These are phyloP conservation scores for Boletellus ananiceps DNA, from an alignment of 768 basidiomycete genomes.

Conservation along the genomic window DNA sequence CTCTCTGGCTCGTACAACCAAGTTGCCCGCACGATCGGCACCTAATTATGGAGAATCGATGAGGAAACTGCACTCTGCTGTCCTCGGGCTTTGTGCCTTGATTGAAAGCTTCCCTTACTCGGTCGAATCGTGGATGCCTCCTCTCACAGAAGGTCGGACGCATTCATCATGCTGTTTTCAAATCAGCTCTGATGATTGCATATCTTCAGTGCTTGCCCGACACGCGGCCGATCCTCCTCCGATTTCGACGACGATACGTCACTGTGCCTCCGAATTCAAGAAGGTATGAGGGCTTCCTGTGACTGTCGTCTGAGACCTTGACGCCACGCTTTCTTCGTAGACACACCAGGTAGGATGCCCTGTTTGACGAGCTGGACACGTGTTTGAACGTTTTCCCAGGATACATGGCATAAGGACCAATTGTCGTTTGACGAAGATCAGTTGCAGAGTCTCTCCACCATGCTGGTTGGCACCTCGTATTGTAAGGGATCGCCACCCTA, in stretches of 20 bases:
- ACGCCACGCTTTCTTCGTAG: conserved; percentile 28
- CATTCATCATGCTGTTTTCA: neutral
- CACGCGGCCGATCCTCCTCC: conserved; percentile 85
- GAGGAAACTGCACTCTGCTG: conserved; percentile 78
- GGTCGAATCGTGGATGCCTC: conserved; percentile 89
- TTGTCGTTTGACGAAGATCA: conserved; percentile 86
- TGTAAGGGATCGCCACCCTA: conserved; percentile 45
- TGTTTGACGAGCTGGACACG: conserved; percentile 1
- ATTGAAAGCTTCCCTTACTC: conserved; percentile 96
- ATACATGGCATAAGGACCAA: conserved; percentile 91
- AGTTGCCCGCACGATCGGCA: conserved; percentile 65
- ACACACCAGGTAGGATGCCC: conserved; percentile 52
- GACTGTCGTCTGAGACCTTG: conserved; percentile 2
- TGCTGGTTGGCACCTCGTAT: conserved; percentile 88
- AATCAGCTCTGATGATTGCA: neutral
- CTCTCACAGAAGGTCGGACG: conserved; percentile 65
- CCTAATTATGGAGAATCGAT: conserved; percentile 68
- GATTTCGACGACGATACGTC: conserved; percentile 85
- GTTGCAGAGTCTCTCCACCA: conserved; percentile 77
- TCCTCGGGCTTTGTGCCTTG: conserved; percentile 90
- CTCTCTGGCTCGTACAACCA: conserved; percentile 51
- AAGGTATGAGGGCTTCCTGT: conserved; percentile 48
- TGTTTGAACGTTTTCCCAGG: conserved; percentile 40
- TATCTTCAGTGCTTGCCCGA: conserved; percentile 56
- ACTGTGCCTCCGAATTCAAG: conserved; percentile 81